Conservation (phyloP, 2,329 filamentous ascomycete species). For the Fusarium domesticum region DNA sequence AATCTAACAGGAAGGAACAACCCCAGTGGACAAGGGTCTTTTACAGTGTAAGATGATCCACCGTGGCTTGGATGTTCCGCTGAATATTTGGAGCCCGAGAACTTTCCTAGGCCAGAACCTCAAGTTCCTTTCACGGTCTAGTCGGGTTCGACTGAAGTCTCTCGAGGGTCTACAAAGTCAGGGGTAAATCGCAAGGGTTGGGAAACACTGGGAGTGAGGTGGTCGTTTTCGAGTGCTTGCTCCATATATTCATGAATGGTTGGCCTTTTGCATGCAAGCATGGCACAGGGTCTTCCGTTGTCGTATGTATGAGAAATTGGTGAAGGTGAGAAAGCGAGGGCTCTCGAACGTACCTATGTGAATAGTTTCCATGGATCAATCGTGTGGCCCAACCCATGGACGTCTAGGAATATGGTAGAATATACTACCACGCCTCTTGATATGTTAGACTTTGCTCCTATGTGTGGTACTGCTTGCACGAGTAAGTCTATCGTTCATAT, state of each 20-base stretch:
- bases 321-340: too few species aligned
- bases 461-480: too few species aligned
- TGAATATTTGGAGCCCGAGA: neutral
- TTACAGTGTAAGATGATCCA: neutral
- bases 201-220: slow-evolving; percentile 11
- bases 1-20: neutral
- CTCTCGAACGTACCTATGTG: too few species aligned
- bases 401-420: too few species aligned
- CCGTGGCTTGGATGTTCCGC: neutral
- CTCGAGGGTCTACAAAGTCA: slow-evolving; percentile 23
- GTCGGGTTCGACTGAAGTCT: slow-evolving; percentile 21
- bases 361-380: too few species aligned
- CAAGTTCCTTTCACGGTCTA: neutral
- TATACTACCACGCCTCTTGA: too few species aligned
- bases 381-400: too few species aligned
- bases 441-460: too few species aligned
- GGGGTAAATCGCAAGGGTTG: slow-evolving; percentile 25
- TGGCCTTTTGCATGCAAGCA: neutral
- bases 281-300: neutral
- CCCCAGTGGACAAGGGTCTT: neutral
- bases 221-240: neutral
- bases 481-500: too few species aligned
- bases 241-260: neutral
- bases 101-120: neutral
- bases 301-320: too few species aligned